Conservation (phyloP, 345 rosid species). For the Leavenworthia alabamica region DNA sequence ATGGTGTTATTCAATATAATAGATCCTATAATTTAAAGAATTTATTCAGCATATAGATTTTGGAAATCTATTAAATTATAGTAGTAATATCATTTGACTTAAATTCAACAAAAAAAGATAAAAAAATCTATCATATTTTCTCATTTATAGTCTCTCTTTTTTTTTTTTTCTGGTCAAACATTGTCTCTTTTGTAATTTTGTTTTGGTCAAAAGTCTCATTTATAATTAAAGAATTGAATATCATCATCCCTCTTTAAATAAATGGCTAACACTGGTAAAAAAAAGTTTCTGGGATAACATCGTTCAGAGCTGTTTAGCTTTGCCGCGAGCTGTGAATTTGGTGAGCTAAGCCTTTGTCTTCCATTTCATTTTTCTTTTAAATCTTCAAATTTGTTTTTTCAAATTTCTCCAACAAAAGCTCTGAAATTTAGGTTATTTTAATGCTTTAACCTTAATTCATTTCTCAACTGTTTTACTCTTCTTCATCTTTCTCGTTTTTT, state of each 20-base stretch:
- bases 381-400: background rate
- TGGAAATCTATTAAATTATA: no score
- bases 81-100: no score
- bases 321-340: slow-evolving; percentile 14
- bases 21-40: no score
- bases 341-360: background rate
- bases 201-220: no score
- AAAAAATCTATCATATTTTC: no score
- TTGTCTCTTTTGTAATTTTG: no score
- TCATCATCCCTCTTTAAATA: background rate
- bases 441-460: background rate
- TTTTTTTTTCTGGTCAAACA: no score
- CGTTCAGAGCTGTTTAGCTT: background rate
- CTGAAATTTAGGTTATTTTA: background rate
- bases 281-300: background rate
- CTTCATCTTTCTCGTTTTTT: background rate
- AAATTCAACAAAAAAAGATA: no score
- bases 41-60: no score
- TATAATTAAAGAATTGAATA: background rate
- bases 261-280: background rate
- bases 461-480: background rate
- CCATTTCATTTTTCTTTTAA: background rate
- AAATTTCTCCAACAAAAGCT: slow-evolving; percentile 7
- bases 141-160: no score
- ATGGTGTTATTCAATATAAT: no score